These are phyloP conservation scores for Acer campestre DNA, from an alignment of 345 rosid genomes.

Conservation along the genomic window DNA sequence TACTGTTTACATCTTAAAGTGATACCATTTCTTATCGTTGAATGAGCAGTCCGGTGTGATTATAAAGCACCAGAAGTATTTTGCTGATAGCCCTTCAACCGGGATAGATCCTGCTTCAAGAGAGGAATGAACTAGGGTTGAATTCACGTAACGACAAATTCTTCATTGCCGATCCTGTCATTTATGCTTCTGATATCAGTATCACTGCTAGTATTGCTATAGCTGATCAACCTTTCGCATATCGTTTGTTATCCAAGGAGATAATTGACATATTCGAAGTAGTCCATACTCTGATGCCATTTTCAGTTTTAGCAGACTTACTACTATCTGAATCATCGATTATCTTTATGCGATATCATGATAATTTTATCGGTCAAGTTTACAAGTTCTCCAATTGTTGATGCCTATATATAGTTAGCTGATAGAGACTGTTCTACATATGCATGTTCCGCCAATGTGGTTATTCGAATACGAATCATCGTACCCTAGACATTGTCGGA, in stretches of 20 bases:
- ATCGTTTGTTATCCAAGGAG: neutral
- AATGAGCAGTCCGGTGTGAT: slow-evolving; percentile 77
- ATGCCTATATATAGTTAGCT: too few relatives aligned
- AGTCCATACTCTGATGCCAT: neutral
- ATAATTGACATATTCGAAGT: neutral
- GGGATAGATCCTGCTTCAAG: slow-evolving; percentile 63
- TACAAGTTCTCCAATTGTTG: too few relatives aligned
- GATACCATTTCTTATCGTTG: slow-evolving; percentile 5
- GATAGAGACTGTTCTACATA: too few relatives aligned
- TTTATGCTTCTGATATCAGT: too few relatives aligned
- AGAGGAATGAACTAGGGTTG: neutral
- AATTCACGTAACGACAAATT: neutral
- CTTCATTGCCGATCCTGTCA: neutral
- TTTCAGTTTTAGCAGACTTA: neutral
- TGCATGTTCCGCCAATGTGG: too few relatives aligned
- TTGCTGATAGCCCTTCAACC: slow-evolving; percentile 75
- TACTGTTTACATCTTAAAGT: neutral
- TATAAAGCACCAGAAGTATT: slow-evolving; percentile 91
- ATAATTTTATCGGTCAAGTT: too few relatives aligned
- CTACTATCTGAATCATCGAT: too few relatives aligned
- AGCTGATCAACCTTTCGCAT: neutral
- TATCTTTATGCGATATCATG: too few relatives aligned
- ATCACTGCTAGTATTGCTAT: neutral
- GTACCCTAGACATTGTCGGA: too few relatives aligned
- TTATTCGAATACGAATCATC: too few relatives aligned